phyloP scores from a whole-genome alignment of 179 eudicot genomes.

The Silene noctiflora region DNA sequence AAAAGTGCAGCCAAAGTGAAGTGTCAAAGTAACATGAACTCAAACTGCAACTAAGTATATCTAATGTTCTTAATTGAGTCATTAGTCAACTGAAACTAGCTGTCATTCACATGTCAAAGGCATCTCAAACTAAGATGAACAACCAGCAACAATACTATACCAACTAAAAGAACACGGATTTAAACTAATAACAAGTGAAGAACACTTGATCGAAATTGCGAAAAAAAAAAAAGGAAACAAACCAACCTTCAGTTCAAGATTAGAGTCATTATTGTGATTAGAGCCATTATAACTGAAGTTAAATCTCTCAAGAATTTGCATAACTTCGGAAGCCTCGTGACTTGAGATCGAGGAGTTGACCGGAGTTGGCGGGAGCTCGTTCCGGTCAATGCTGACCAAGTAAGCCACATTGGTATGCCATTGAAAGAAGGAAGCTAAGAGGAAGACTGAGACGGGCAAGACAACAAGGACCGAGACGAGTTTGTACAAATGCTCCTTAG shows the following conservation, averaged over 20 bases:
- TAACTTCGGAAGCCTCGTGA: slow-evolving; percentile 22
- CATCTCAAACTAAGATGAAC: background rate
- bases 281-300: slow-evolving; percentile 27
- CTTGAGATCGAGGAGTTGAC: background rate
- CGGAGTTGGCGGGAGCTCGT: background rate
- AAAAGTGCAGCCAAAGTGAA: background rate
- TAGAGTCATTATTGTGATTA: slow-evolving; percentile 25
- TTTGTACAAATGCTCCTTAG: background rate
- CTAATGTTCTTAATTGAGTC: background rate
- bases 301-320: slow-evolving; percentile 51
- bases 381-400: background rate
- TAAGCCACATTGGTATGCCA: slow-evolving; percentile 10
- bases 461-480: slow-evolving; percentile 5
- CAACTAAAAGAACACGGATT: background rate
- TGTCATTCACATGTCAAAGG: background rate
- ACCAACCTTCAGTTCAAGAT: slow-evolving; percentile 51
- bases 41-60: background rate
- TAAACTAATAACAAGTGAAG: background rate
- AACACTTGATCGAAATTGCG: background rate
- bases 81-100: background rate
- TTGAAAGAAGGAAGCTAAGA: slow-evolving; percentile 1
- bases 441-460: slow-evolving; percentile 9
- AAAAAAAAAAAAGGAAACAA: background rate
- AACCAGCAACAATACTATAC: background rate
- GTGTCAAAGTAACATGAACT: background rate